Percentiles rank a stretch among this genome's conserved stretches.
Conservation (phyloP, 2,329 filamentous ascomycete genomes). For the Teratosphaeria pseudoeucalypti region DNA sequence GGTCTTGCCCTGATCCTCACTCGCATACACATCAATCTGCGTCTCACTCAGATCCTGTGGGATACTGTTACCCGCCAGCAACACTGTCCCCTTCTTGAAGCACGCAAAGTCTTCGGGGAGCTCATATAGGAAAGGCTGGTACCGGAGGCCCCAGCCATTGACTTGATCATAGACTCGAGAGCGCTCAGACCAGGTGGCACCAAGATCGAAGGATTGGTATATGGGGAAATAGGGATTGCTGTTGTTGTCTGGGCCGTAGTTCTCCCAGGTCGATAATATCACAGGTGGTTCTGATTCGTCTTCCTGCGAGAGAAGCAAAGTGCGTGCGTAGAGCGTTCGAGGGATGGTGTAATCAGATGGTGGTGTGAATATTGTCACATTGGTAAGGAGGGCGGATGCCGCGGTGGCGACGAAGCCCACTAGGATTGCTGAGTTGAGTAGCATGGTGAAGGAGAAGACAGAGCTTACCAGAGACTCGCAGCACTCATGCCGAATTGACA, state of each 20-base stretch:
- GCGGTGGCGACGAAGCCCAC: background rate
- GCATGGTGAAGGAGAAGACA: background rate
- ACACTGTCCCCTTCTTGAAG: slow-evolving; percentile 52
- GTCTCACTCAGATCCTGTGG: slow-evolving; percentile 50
- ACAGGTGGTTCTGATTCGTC: slow-evolving; percentile 13
- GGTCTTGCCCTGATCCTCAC: slow-evolving; percentile 46
- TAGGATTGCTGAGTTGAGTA: background rate
- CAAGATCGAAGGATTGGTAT: slow-evolving; percentile 36
- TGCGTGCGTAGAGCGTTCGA: slow-evolving; percentile 43
- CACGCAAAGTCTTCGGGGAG: slow-evolving; percentile 48
- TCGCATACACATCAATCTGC: slow-evolving; percentile 60
- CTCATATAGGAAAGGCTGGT: slow-evolving; percentile 59
- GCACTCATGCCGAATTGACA: background rate
- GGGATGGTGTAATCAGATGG: slow-evolving; percentile 19
- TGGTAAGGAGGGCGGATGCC: slow-evolving; percentile 5
- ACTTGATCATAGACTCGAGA: slow-evolving; percentile 53
- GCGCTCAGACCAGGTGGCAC: slow-evolving; percentile 51
- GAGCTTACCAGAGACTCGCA: background rate
- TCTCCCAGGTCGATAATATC: slow-evolving; percentile 46
- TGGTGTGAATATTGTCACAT: slow-evolving; percentile 17
- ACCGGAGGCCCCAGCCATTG: slow-evolving; percentile 55
- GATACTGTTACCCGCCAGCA: slow-evolving; percentile 52
- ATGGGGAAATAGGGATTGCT: slow-evolving; percentile 34
- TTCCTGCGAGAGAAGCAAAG: slow-evolving; percentile 33
- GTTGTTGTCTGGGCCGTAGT: slow-evolving; percentile 39